Conservation (phyloP, 371 early-diverging fungal genomes). For the Apophysomyces ossiformis region DNA sequence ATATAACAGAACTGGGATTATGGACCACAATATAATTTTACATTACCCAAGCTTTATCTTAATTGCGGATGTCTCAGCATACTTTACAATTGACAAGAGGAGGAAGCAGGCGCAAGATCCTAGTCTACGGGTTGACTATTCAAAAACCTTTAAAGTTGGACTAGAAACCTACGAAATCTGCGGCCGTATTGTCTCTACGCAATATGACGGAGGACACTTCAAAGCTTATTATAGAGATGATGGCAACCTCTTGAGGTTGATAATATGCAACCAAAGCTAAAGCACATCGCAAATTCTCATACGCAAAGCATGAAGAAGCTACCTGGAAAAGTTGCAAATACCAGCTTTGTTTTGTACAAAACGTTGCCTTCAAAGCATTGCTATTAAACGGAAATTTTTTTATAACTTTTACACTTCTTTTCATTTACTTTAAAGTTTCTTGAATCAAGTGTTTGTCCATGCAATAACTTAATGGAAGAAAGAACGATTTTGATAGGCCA, state of each 20-base stretch:
- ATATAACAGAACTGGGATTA: background rate
- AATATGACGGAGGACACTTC: background rate
- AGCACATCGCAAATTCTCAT: no score
- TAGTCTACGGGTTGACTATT: background rate
- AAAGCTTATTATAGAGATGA: background rate
- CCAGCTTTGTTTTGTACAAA: constrained; percentile 4
- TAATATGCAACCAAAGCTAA: background rate
- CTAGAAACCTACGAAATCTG: background rate
- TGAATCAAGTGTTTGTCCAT: background rate
- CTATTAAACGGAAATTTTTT: background rate
- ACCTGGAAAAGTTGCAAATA: background rate
- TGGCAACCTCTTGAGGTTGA: background rate
- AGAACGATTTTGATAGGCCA: background rate
- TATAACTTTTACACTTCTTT: background rate
- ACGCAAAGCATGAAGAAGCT: no score
- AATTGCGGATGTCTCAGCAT: background rate
- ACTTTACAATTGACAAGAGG: background rate
- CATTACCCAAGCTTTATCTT: background rate
- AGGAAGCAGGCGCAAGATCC: background rate
- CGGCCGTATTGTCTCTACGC: background rate
- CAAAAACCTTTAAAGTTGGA: background rate
- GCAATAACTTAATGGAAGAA: background rate
- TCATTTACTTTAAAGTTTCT: background rate
- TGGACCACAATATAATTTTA: background rate
- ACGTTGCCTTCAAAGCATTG: background rate